Conservation (phyloP, 495 filamentous ascomycete genomes). For the Xylaria curta region DNA sequence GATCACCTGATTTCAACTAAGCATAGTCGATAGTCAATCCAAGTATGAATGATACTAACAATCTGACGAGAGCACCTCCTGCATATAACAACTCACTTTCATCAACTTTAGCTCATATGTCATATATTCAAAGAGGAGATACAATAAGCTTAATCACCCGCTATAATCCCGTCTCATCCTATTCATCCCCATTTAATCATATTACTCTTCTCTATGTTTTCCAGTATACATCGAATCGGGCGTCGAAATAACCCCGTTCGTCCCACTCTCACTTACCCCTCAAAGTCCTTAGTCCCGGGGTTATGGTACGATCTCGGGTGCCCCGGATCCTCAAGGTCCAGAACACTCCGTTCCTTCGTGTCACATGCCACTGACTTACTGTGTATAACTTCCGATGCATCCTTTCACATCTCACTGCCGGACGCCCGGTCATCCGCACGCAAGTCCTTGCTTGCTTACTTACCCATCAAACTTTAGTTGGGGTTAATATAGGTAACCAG, state of each 20-base stretch:
- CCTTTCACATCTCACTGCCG: not conserved
- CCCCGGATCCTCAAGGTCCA: not conserved
- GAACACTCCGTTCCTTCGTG: not conserved
- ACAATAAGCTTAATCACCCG: not conserved
- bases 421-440: not conserved
- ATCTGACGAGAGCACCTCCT: not conserved
- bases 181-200: not conserved
- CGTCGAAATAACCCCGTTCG: not conserved
- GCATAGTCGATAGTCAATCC: not conserved
- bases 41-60: not conserved
- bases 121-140: not conserved
- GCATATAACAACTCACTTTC: not conserved
- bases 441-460: not conserved
- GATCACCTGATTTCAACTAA: not conserved
- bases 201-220: not conserved
- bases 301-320: conserved; percentile 11
- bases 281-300: not conserved
- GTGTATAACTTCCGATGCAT: not conserved
- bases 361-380: not conserved
- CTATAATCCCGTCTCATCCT: not conserved
- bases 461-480: not conserved
- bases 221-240: not conserved
- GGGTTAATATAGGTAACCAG: not conserved
- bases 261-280: not conserved
- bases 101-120: not conserved